Conservation (phyloP, 176 grass and related monocot species). For the Carex littledalei region DNA sequence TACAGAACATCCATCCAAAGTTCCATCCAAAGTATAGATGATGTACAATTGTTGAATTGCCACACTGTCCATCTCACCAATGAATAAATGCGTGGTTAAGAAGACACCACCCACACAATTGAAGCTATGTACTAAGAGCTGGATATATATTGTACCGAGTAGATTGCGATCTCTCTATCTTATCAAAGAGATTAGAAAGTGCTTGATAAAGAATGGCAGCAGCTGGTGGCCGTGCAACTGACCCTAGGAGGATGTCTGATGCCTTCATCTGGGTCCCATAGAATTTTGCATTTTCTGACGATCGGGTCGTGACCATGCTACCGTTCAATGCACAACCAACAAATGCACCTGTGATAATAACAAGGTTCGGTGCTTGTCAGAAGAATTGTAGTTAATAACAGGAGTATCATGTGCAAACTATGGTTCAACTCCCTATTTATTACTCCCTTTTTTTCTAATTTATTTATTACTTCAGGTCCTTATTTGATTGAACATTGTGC, state of each 20-base stretch:
- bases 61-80: constrained; percentile 1
- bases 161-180: constrained; percentile 31
- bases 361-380: background rate
- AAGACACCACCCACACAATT: background rate
- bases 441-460: background rate
- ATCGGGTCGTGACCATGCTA: constrained; percentile 47
- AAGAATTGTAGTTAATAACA: background rate
- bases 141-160: constrained; percentile 21
- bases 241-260: constrained; percentile 81
- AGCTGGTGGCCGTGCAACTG: constrained; percentile 48
- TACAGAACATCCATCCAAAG: constrained; percentile 7
- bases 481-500: background rate
- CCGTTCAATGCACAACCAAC: constrained; percentile 76
- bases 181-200: constrained; percentile 54
- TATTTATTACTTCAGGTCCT: background rate
- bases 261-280: constrained; percentile 61
- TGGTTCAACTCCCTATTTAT: background rate
- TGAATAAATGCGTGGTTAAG: constrained; percentile 1
- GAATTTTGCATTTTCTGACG: constrained; percentile 57
- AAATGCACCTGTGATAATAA: constrained; percentile 61
- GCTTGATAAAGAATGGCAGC: constrained; percentile 54
- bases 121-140: constrained; percentile 14
- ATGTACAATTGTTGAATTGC: constrained; percentile 11
- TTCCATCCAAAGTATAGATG: constrained; percentile 9
- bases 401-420: background rate